Evolutionary conservation across 257 asterid species (phyloP).

Genomic region (Nemophila menziesii): DNA sequence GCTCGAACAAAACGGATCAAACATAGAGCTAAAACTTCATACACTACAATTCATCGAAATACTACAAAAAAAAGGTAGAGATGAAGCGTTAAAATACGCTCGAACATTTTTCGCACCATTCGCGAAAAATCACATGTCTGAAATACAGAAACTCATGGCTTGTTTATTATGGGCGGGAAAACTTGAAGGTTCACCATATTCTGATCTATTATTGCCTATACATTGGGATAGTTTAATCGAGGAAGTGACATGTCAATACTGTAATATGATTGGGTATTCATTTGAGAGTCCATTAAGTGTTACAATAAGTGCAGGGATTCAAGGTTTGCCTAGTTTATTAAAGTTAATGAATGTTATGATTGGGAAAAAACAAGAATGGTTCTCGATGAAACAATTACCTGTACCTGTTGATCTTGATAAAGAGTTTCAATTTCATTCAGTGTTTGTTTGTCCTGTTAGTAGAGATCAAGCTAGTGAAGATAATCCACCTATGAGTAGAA

Average conservation of each 20-base stretch:
- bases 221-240: conserved; percentile 10
- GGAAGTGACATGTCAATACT: conserved; percentile 7
- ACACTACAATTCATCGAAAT: conserved; percentile 5
- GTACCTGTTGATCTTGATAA: conserved; percentile 6
- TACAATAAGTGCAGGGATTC: conserved; percentile 8
- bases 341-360: conserved; percentile 13
- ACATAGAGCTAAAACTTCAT: conserved; percentile 8
- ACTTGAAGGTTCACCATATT: conserved; percentile 10
- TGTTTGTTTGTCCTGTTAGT: conserved; percentile 10
- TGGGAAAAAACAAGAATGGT: conserved; percentile 4
- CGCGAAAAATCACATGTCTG: conserved; percentile 7
- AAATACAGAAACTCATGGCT: conserved; percentile 11
- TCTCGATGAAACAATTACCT: conserved; percentile 10
- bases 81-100: conserved; percentile 8
- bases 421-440: conserved; percentile 10
- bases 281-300: conserved; percentile 6
- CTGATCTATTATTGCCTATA: conserved; percentile 4
- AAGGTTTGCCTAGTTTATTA: conserved; percentile 10
- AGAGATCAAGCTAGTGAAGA: conserved; percentile 10
- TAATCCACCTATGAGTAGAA: conserved; percentile 12
- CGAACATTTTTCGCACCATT: conserved; percentile 6
- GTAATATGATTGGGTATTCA: conserved; percentile 7
- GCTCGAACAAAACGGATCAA: conserved; percentile 10
- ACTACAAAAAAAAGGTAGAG: conserved; percentile 3
- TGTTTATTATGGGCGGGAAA: conserved; percentile 10